A percentile compares a stretch with the other conserved stretches of the same genome.
Conservation (phyloP, 345 rosid species). For the Eucalyptus melliodora region DNA sequence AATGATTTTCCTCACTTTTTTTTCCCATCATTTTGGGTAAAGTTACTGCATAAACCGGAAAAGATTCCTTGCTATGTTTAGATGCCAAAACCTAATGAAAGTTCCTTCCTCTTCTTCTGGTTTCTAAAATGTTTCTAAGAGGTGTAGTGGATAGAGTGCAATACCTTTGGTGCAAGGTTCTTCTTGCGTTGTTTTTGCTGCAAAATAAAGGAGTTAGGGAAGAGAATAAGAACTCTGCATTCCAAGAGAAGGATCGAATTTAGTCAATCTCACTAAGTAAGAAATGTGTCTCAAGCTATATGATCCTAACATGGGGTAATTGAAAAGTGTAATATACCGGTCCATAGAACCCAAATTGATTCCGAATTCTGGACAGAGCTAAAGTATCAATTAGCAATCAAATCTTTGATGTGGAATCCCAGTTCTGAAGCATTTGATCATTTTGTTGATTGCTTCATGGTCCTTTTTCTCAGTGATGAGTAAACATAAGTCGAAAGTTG, state of each 20-base stretch:
- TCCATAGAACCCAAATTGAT: too few species aligned
- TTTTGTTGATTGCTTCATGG: not conserved
- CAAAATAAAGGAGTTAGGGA: too few species aligned
- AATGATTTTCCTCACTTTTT: not conserved
- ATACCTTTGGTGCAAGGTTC: not conserved
- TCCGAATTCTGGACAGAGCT: too few species aligned
- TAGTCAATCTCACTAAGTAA: not conserved
- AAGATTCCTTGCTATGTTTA: not conserved
- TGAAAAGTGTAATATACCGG: not conserved
- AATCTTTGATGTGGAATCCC: too few species aligned
- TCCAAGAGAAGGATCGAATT: not conserved
- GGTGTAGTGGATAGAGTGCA: not conserved
- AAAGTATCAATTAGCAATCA: too few species aligned
- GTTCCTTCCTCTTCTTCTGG: not conserved
- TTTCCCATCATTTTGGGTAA: not conserved
- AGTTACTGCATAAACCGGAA: not conserved
- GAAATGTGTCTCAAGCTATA: not conserved
- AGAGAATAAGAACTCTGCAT: too few species aligned
- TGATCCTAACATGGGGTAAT: not conserved
- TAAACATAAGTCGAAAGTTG: not conserved
- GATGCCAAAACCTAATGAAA: not conserved
- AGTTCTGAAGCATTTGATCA: not conserved
- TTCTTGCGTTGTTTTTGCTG: not conserved
- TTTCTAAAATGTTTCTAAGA: not conserved
- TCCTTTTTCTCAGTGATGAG: not conserved